These are phyloP conservation scores for Astrephomene gubernaculifera DNA, from an alignment of 139 green algal species.

Conservation along the genomic window DNA sequence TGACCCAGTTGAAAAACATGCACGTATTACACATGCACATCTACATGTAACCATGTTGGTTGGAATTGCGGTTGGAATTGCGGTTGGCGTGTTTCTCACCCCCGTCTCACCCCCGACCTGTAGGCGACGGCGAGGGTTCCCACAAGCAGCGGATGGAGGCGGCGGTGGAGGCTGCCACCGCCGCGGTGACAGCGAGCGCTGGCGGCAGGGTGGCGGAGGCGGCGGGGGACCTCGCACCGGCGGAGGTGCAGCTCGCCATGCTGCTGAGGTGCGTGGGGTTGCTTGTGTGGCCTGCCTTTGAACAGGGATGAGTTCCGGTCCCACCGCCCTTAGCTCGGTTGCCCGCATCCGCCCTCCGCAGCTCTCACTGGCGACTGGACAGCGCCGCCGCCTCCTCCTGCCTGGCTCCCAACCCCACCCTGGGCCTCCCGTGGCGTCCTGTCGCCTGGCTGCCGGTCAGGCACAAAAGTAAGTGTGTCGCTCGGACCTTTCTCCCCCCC, in stretches of 20 bases:
- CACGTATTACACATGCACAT: too few relatives aligned
- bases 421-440: slow-evolving; percentile 7
- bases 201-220: not conserved
- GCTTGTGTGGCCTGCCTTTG: not conserved
- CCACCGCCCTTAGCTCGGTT: not conserved
- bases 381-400: not conserved
- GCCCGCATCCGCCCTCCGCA: not conserved
- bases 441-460: not conserved
- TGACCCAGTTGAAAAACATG: too few relatives aligned
- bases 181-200: not conserved
- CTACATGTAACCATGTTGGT: too few relatives aligned
- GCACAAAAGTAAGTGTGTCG: not conserved
- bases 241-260: slow-evolving; percentile 18
- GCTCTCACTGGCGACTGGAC: slow-evolving; percentile 3
- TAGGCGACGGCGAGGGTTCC: not conserved
- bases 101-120: too few relatives aligned
- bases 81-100: too few relatives aligned
- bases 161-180: not conserved
- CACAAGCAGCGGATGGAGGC: slow-evolving; percentile 1
- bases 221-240: not conserved
- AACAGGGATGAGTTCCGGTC: not conserved
- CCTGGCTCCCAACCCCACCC: not conserved
- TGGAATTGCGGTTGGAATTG: too few relatives aligned
- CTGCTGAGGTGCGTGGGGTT: not conserved
- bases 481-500: too few relatives aligned